Evolutionary conservation across 345 rosid species (phyloP).

Genomic region (Corchorus olitorius): DNA sequence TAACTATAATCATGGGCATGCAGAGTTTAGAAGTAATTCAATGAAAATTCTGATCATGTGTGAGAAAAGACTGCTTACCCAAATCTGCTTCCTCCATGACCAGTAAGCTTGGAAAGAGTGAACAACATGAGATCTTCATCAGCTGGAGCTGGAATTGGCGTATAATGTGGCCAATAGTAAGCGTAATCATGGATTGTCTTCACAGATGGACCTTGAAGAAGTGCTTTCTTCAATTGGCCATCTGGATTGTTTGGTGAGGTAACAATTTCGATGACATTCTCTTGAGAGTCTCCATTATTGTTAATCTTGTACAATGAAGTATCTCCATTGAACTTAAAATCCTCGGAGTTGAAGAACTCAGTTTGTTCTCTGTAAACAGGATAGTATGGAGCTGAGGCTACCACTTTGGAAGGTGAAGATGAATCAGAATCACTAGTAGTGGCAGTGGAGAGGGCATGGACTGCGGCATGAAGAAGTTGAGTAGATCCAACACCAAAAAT

Average conservation of each 20-base stretch:
- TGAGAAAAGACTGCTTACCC: slow-evolving; percentile 38
- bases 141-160: slow-evolving; percentile 53
- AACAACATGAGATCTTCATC: slow-evolving; percentile 55
- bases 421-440: slow-evolving; percentile 57
- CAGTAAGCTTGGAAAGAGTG: slow-evolving; percentile 70
- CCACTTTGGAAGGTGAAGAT: slow-evolving; percentile 60
- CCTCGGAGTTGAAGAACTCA: slow-evolving; percentile 40
- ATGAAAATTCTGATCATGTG: background rate
- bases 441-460: slow-evolving; percentile 31
- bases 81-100: slow-evolving; percentile 75
- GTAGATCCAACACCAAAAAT: no score
- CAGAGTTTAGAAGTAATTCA: background rate
- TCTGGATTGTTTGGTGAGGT: slow-evolving; percentile 85
- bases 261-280: slow-evolving; percentile 54
- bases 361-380: slow-evolving; percentile 52
- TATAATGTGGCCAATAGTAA: slow-evolving; percentile 74
- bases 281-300: slow-evolving; percentile 21
- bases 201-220: slow-evolving; percentile 51
- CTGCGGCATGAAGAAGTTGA: no score
- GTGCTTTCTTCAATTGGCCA: slow-evolving; percentile 51
- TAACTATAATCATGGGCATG: no score
- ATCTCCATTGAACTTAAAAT: slow-evolving; percentile 56
- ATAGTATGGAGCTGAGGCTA: slow-evolving; percentile 78
- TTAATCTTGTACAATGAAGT: slow-evolving; percentile 31
- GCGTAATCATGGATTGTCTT: slow-evolving; percentile 60